Evolutionary conservation across 2,329 filamentous ascomycete genomes (phyloP), one percentile per base, ranked within the genome.

Genomic region (Scolecobasidium constrictum): DNA sequence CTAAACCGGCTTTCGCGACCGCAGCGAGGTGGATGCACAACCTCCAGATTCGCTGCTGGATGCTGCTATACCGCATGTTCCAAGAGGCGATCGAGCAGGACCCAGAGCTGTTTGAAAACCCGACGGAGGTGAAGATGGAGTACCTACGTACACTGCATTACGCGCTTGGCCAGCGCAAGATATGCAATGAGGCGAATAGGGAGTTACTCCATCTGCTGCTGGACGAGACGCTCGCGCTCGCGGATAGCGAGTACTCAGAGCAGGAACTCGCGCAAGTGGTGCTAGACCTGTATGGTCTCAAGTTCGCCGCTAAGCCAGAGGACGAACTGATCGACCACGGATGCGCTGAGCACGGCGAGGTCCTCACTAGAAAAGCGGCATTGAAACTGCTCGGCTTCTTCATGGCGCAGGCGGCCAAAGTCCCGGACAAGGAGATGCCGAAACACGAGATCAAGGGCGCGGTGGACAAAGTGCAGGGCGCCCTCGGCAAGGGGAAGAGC

Each of bases 401-500:
- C 28, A 81, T 93, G 55, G 69, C 77, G 26, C 78, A 95, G 45
- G 86, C 86, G 2, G 81, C 81, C 39, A 80, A 83, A 47, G 81
- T 95, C 69, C 81, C 85, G 17, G 83, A 94, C 66, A 94, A 90
- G 54, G 92, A 96, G 50, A 66, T 96, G 15, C 76, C 87, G 13
- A 96, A 94, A 59, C 92, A 87, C 13, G 86, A 96, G 44, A 69
- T 98, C 42, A 93, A 90, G 58, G 77, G 73, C 13, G 86, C 87
- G 0, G 92, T 98, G 46, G 92, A 98, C 46, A 87, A 88, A 51
- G 86, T 98, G 63, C 88, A 96, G 57, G 80, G 86, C 50, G 81
- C 85, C 4, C 81, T 96, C 42, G 86, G 86, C 1, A 94, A 88
- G 58, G 15, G 16, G 4, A 34, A 28, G 16, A 7, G 13, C 15